A percentile compares a stretch with the other conserved stretches of the same genome.
phyloP scores from a whole-genome alignment of 768 basidiomycete species.

The Agrocybe pediades region DNA sequence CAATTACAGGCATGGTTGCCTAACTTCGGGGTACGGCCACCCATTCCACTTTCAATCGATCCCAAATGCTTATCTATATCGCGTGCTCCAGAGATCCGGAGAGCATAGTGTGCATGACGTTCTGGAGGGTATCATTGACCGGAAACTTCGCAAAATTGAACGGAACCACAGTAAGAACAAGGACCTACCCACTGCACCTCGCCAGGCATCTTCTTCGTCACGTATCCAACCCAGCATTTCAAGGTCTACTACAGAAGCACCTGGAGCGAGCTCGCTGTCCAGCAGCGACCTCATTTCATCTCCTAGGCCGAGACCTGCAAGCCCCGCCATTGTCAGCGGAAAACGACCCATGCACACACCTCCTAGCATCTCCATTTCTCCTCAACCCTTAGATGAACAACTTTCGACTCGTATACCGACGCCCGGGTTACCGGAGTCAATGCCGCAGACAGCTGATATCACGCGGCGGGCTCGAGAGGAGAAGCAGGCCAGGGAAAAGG shows the following conservation, averaged over 20 bases:
- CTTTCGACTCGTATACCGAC: background rate
- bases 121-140: constrained; percentile 14
- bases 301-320: background rate
- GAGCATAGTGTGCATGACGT: constrained; percentile 14
- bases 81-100: constrained; percentile 1
- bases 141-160: constrained; percentile 7
- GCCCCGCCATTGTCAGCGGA: background rate
- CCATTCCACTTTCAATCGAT: too few species aligned
- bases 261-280: too few species aligned
- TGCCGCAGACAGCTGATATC: background rate
- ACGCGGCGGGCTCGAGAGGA: background rate
- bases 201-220: background rate
- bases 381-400: background rate
- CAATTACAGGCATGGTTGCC: constrained; percentile 14
- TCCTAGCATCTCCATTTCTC: background rate
- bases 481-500: background rate
- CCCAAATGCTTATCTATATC: too few species aligned
- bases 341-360: background rate
- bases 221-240: too few species aligned
- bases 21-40: constrained; percentile 19
- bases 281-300: background rate
- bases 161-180: constrained; percentile 1
- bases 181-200: background rate
- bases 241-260: too few species aligned
- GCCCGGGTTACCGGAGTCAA: background rate